These are phyloP conservation scores for Cornus suecica DNA, from an alignment of 148 eudicot species.

Conservation along the genomic window DNA sequence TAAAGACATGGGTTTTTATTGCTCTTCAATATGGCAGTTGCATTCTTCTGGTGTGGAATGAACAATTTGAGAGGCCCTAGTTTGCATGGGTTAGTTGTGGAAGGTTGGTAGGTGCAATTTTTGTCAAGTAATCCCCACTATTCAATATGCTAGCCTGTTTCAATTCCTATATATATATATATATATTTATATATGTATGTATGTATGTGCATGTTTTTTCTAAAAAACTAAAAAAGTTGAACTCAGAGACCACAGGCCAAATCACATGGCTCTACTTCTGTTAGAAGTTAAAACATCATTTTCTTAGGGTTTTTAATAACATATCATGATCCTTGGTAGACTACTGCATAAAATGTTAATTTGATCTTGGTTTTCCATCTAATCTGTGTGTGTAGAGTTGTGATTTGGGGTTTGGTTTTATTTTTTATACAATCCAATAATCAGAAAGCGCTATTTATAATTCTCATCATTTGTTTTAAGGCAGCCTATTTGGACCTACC, in stretches of 20 bases:
- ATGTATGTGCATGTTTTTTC: too few relatives aligned
- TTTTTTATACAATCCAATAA: background rate
- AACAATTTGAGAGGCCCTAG: background rate
- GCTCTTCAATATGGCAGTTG: background rate
- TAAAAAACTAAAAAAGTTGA: too few relatives aligned
- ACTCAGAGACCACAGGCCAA: background rate
- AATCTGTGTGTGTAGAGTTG: background rate
- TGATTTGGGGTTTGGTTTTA: background rate
- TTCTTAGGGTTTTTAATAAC: too few relatives aligned
- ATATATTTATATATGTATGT: too few relatives aligned
- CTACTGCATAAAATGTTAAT: background rate
- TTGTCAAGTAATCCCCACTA: background rate
- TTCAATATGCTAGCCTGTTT: background rate
- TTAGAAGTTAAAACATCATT: background rate
- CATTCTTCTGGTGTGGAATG: background rate
- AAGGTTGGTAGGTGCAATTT: too few relatives aligned
- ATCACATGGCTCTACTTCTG: background rate
- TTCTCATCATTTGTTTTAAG: background rate
- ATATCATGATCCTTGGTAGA: too few relatives aligned
- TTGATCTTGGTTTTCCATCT: background rate
- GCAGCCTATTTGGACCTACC: background rate
- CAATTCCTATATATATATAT: too few relatives aligned
- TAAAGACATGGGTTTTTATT: background rate
- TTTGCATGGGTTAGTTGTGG: too few relatives aligned
- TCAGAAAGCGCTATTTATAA: background rate